Percentiles rank a stretch among this genome's conserved stretches.
phyloP scores from a whole-genome alignment of 805 yeast genomes.

The Monosporozyma unispora region DNA sequence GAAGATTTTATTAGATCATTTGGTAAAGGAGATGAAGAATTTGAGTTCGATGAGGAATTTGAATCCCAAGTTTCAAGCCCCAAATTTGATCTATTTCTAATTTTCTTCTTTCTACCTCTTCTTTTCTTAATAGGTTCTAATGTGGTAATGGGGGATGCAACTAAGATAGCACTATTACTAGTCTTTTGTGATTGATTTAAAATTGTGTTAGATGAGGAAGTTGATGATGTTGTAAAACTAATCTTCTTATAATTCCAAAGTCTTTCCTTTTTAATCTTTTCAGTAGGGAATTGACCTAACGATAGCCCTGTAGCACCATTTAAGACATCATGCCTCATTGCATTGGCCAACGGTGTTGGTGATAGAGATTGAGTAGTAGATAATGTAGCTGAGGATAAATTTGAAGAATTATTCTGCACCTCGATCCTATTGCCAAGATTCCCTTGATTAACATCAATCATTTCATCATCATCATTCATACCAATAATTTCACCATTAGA shows the following conservation, averaged over 20 bases:
- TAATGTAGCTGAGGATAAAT: background rate
- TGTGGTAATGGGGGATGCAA: background rate
- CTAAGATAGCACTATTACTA: background rate
- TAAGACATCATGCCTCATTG: constrained; percentile 29
- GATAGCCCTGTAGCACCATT: constrained; percentile 68
- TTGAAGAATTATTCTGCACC: background rate
- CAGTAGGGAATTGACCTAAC: constrained; percentile 57
- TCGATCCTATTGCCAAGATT: background rate
- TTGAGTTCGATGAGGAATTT: background rate
- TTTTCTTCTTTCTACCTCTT: background rate
- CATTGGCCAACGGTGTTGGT: background rate
- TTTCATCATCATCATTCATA: constrained; percentile 32
- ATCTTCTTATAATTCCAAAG: constrained; percentile 39
- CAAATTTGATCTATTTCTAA: background rate
- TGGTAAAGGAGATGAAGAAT: background rate
- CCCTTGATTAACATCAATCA: background rate
- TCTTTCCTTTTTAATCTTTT: constrained; percentile 47
- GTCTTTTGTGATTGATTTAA: constrained; percentile 1
- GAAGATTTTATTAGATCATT: background rate
- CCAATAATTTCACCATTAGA: constrained; percentile 16
- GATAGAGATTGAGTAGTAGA: background rate
- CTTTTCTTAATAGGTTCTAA: background rate
- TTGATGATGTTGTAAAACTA: constrained; percentile 2
- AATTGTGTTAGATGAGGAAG: constrained; percentile 1
- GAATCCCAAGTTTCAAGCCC: background rate